These are phyloP conservation scores for Nematocida sp. DNA, from an alignment of 371 early-diverging fungal genomes.

Conservation along the genomic window DNA sequence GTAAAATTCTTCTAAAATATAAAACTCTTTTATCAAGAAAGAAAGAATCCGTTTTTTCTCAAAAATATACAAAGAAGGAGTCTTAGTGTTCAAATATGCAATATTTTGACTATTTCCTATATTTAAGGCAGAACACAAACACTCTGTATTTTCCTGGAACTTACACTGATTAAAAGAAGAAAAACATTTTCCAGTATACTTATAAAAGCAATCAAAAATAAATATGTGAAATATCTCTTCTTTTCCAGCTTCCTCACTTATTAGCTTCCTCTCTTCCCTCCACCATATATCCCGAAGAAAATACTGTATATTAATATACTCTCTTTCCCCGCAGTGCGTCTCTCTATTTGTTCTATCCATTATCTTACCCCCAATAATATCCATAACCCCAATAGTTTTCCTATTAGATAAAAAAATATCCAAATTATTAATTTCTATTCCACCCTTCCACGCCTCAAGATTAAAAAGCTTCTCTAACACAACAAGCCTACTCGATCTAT, in stretches of 20 bases:
- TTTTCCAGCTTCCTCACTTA: neutral
- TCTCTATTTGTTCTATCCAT: too few relatives aligned
- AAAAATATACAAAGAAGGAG: neutral
- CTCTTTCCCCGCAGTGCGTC: neutral
- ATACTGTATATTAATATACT: conserved; percentile 9
- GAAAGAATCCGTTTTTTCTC: conserved; percentile 23
- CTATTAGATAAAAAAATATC: neutral
- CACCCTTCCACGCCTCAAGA: neutral
- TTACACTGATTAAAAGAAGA: conserved; percentile 1
- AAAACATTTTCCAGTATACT: neutral
- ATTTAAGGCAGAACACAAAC: neutral
- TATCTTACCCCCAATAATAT: too few relatives aligned
- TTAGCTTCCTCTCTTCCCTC: neutral
- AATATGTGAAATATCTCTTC: conserved; percentile 10
- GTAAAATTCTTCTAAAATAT: neutral
- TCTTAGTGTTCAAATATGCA: neutral
- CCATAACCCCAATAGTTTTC: neutral
- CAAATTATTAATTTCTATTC: conserved; percentile 3
- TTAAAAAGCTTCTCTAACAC: neutral
- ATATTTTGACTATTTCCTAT: neutral
- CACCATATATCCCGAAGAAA: neutral
- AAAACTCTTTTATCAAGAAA: conserved; percentile 12
- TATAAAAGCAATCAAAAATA: conserved; percentile 5
- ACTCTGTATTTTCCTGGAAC: neutral
- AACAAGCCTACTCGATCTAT: neutral